Evolutionary conservation across 2,329 filamentous ascomycete genomes (phyloP).

Genomic region (Curvularia sp.): DNA sequence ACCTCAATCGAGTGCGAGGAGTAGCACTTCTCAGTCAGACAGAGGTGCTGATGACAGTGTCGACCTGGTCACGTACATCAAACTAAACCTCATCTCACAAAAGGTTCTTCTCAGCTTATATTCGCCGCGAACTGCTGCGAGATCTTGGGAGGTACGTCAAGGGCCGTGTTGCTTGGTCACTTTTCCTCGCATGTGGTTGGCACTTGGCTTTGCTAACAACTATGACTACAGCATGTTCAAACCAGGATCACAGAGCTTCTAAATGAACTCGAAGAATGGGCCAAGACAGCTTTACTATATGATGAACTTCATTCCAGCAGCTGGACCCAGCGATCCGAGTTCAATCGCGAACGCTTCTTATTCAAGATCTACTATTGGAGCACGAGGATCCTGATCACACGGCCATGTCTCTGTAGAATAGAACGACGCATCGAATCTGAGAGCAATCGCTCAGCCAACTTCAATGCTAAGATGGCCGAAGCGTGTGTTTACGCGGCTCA

Average conservation of each 20-base stretch:
- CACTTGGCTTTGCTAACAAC: conserved; percentile 10
- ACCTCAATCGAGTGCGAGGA: conserved; percentile 4
- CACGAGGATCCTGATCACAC: conserved; percentile 48
- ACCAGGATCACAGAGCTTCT: conserved; percentile 39
- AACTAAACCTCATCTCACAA: conserved; percentile 44
- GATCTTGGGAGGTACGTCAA: conserved; percentile 46
- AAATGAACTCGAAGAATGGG: conserved; percentile 46
- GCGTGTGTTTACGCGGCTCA: conserved; percentile 48
- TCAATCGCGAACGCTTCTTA: conserved; percentile 27
- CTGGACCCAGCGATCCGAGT: conserved; percentile 11
- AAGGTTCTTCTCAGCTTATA: conserved; percentile 47
- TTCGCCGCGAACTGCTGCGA: conserved; percentile 40
- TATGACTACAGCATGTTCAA: conserved; percentile 35
- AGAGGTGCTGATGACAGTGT: conserved; percentile 2
- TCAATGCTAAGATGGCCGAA: conserved; percentile 44
- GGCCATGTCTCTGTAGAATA: conserved; percentile 50
- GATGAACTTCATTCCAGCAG: conserved; percentile 22
- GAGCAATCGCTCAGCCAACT: conserved; percentile 36
- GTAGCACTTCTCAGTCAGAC: not conserved
- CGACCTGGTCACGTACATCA: conserved; percentile 25
- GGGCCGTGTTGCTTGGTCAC: too few species aligned
- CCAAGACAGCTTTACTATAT: conserved; percentile 21
- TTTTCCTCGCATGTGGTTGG: not conserved
- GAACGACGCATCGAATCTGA: conserved; percentile 43
- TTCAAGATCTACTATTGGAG: conserved; percentile 45